Base-by-base conservation (phyloP, 140 eudicot genomes). In the Cichorium intybus region DNA sequence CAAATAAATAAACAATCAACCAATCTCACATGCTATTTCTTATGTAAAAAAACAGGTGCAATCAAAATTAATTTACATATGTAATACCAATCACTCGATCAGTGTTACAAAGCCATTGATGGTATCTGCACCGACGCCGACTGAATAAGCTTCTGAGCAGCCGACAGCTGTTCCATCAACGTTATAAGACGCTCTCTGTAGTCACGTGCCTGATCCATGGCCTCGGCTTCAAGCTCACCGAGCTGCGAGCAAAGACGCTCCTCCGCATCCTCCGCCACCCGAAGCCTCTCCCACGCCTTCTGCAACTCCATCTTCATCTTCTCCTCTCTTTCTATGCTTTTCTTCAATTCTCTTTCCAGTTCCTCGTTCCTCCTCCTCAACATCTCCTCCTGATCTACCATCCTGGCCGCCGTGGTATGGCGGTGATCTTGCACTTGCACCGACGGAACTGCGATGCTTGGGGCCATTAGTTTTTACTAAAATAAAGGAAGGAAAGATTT, bases 181-280 rank as follows among this genome's bases (percentile, higher is more conserved):
- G 70, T 49, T 24, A 66, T 7, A 0, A 78, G 26, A 23, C 60
- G 76, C 1, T 69, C 66, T 23, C 61, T 64, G 63, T 82, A 74
- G 6, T 62, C 76, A 1, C 72, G 75, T 5, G 78, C 88, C 39
- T 83, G 88, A 33, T 78, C 91, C 0, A 85, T 84, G 14, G 90
- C 75, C 53, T 88, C 96, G 0, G 89, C 97, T 47, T 89, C 97
- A 6, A 89, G 75, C 50, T 89, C 95, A 9, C 87, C 87, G 2
- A 89, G 86, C 75, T 89, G 92, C 4, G 78, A 49, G 62, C 91
- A 83, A 24, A 89, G 87, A 15, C 76, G 73, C 83, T 89, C 95
- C 76, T 86, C 91, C 7, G 86, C 95, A 33, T 84, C 97, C 76
- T 86, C 95, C 15, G 89, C 95, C 17, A 81, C 87, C 24, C 69